Conservation (phyloP, 257 asterid genomes). For the Nicotiana sylvestris region DNA sequence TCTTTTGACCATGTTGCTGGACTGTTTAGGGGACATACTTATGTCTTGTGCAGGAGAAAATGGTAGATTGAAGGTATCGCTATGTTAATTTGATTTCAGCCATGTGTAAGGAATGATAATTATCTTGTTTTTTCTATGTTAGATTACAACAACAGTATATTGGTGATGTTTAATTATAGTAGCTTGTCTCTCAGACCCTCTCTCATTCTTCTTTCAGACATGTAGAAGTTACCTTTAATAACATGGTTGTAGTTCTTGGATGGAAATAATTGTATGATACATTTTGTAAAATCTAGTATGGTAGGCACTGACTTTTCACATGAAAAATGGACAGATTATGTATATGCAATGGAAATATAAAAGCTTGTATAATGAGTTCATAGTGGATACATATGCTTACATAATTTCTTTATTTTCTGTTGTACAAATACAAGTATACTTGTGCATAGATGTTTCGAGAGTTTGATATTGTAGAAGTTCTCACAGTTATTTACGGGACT, state of each 20-base stretch:
- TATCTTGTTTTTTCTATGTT: background rate
- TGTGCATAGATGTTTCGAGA: background rate
- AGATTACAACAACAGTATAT: background rate
- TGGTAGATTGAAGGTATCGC: slow-evolving; percentile 74
- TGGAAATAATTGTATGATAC: background rate
- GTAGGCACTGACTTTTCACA: background rate
- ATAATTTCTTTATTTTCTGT: background rate
- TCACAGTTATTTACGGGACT: background rate
- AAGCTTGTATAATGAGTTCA: slow-evolving; percentile 2
- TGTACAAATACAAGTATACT: background rate
- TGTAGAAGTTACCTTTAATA: background rate
- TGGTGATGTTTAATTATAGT: background rate
- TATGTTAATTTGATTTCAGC: slow-evolving; percentile 1
- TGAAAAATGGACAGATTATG: background rate
- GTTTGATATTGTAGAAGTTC: background rate
- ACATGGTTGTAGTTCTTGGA: background rate
- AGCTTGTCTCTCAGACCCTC: background rate
- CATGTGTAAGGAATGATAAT: background rate
- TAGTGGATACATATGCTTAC: background rate
- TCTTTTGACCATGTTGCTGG: slow-evolving; percentile 74
- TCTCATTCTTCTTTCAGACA: background rate
- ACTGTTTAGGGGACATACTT: slow-evolving; percentile 62
- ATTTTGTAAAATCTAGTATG: background rate
- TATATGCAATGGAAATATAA: background rate
- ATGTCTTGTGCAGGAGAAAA: slow-evolving; percentile 60